Conservation (phyloP, 352 stramenopile species). For the Phytophthora fragariaefolia region DNA sequence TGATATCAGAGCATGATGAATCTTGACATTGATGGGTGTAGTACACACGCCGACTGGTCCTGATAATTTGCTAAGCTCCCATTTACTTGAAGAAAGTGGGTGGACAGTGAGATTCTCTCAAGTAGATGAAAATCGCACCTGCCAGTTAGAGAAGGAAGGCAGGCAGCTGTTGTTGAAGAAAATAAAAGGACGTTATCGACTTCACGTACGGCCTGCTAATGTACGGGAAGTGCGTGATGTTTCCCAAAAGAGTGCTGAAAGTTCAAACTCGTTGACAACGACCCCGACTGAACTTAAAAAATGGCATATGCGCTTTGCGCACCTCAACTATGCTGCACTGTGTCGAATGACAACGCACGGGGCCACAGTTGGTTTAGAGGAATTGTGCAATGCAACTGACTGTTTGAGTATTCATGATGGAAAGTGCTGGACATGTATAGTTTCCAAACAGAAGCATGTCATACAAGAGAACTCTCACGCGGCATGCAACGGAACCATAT, state of each 20-base stretch:
- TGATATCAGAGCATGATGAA: background rate
- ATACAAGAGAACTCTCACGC: background rate
- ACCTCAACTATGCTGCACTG: background rate
- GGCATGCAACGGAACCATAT: background rate
- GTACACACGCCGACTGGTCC: background rate
- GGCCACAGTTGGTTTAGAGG: background rate
- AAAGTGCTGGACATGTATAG: background rate
- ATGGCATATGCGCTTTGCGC: background rate
- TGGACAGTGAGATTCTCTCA: background rate
- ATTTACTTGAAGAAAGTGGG: background rate
- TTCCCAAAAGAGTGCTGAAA: background rate
- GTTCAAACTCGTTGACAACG: no score
- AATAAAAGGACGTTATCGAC: slow-evolving; percentile 4
- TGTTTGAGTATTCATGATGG: background rate
- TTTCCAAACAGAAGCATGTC: background rate
- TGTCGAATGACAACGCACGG: background rate
- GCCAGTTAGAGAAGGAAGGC: slow-evolving; percentile 5
- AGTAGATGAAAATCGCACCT: background rate
- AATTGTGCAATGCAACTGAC: background rate
- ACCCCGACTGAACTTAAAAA: background rate
- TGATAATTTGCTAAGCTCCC: background rate
- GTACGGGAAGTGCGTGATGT: background rate
- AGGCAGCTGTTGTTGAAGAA: slow-evolving; percentile 4
- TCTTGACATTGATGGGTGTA: background rate
- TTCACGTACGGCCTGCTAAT: slow-evolving; percentile 3